These are phyloP conservation scores for Cavenderia fasciculata DNA, from an alignment of 78 protist species.

Conservation along the genomic window DNA sequence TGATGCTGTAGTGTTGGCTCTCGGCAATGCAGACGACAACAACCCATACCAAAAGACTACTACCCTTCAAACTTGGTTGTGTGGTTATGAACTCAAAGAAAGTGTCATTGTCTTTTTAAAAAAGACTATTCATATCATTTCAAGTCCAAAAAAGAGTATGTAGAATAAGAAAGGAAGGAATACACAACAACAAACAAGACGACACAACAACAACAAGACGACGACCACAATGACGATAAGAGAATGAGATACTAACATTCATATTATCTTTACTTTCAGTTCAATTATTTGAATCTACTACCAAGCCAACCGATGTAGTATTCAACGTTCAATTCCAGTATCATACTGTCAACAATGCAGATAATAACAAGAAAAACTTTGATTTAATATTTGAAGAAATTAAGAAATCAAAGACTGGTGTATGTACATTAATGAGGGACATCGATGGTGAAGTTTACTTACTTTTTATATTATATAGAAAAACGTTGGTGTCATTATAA, in stretches of 20 bases:
- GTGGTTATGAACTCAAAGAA: constrained; percentile 83
- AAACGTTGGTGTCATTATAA: constrained; percentile 47
- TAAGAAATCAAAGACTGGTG: constrained; percentile 46
- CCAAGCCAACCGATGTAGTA: not conserved
- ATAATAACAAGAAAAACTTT: constrained; percentile 44
- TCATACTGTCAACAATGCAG: constrained; percentile 18
- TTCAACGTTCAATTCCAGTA: constrained; percentile 1
- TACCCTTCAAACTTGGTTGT: constrained; percentile 74
- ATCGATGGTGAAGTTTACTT: not conserved
- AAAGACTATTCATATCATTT: constrained; percentile 33
- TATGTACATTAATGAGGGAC: too few species aligned
- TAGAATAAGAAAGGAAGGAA: not conserved
- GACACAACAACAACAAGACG: too few species aligned
- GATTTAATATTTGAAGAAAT: constrained; percentile 37
- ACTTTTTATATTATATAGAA: not conserved
- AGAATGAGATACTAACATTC: too few species aligned
- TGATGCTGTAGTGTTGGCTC: constrained; percentile 23
- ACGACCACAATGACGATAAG: not conserved
- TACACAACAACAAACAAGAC: not conserved
- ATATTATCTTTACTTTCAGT: constrained; percentile 9
- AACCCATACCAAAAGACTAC: constrained; percentile 68
- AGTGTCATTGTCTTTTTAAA: constrained; percentile 79
- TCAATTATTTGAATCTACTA: constrained; percentile 21
- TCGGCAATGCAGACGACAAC: constrained; percentile 59
- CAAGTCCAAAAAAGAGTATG: constrained; percentile 73